Base-by-base conservation (phyloP, 768 basidiomycete genomes). In the Panellus pusillus region DNA sequence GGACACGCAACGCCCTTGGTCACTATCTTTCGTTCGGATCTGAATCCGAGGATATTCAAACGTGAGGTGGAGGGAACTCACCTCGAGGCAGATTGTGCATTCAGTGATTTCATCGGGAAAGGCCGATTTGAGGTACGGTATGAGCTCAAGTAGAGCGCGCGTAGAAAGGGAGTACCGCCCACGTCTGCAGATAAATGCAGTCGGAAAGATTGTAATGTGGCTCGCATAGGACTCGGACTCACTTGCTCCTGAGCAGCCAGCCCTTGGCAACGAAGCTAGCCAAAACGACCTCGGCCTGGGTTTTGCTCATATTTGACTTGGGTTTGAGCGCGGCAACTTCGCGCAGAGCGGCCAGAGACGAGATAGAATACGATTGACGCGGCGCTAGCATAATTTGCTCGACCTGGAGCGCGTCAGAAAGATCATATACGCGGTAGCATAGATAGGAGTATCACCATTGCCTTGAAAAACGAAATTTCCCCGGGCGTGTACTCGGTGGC, bases 351-450 rank as follows among this genome's bases (percentile, higher is more conserved):
- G 83, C 85, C 20, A 90, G 70, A 5, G 90, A 91, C 0, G 89
- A 87, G 11, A 92, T 78, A 15, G 86, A 92, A 66, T 78, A 96
- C 0, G 87, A 73, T 63, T 87, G 82, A 38, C 78, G 77, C 6
- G 89, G 83, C 7, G 92, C 89, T 15, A 86, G 75, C 80, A 94
- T 87, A 61, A 96, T 93, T 70, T 89, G 87, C 63, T 93, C 89
- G 37, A 95, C 79, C 93, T 95, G 61, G 5, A 19, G 32, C 13
- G 13, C n/a, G 29, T 50, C 31, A 52, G 49, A 49, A 35, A 15
- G 49, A 27, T n/a, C 2, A 40, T 35, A 20, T 45, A 54, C 29
- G 17, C 42, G 47, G 15, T 36, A 24, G 17, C 11, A 44, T 49
- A 19, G 18, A 43, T 4, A 44, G n/a, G 20, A 29, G 32, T 20